Percentiles rank a stretch among this genome's conserved stretches.
Conservation (phyloP, 306 rosid genomes). For the Parietaria judaica region DNA sequence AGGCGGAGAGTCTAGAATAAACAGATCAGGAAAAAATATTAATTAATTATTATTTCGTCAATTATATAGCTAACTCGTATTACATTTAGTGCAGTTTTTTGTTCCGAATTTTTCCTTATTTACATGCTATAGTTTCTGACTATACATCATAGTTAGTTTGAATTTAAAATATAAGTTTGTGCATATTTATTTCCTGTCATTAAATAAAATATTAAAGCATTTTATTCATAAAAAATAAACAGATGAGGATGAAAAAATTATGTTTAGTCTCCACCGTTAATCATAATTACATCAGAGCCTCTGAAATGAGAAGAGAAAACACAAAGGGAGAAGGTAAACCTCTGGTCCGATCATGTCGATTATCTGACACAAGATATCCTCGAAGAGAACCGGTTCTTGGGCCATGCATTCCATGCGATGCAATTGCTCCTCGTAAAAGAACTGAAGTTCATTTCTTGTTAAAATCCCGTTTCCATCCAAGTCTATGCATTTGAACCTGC, state of each 20-base stretch:
- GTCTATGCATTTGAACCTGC: constrained; percentile 96
- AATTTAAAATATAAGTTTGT: no score
- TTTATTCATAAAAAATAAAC: no score
- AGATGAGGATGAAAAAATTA: neutral
- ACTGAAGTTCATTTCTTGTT: constrained; percentile 91
- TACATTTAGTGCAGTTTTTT: no score
- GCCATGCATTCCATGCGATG: constrained; percentile 99
- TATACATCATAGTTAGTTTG: no score
- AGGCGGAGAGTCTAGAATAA: no score
- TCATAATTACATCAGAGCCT: constrained; percentile 1
- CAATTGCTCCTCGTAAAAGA: constrained; percentile 97
- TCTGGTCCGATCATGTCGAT: constrained; percentile 94
- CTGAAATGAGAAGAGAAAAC: neutral
- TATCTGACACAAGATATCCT: constrained; percentile 95
- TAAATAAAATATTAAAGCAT: no score
- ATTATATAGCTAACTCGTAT: no score
- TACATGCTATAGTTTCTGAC: no score
- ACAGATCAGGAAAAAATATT: no score
- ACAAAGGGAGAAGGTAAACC: constrained; percentile 44
- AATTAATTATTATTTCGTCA: no score
- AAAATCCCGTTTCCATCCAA: constrained; percentile 92
- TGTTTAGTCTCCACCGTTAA: neutral
- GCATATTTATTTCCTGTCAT: no score
- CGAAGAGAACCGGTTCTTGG: constrained; percentile 98
- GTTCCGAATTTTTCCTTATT: no score